Percentiles rank a stretch among this genome's conserved stretches.
Evolutionary conservation across 768 basidiomycete genomes (phyloP).

Genomic region (Tricholoma saponaceum): DNA sequence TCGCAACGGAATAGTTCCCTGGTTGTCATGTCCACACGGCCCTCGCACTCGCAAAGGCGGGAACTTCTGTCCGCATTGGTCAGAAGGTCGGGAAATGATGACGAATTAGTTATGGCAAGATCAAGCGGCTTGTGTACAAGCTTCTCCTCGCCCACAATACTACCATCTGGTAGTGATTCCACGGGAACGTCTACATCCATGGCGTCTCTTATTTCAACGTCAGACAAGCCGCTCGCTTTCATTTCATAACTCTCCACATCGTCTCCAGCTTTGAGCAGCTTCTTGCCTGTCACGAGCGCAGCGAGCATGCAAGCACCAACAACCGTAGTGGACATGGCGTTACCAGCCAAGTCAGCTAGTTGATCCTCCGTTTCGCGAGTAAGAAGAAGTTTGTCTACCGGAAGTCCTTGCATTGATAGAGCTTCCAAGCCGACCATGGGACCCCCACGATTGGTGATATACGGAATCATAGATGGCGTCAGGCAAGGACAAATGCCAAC

Average conservation of each 20-base stretch:
- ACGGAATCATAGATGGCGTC: slow-evolving; percentile 96
- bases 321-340: slow-evolving; percentile 97
- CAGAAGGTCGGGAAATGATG: slow-evolving; percentile 53
- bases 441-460: slow-evolving; percentile 92
- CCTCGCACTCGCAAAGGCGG: slow-evolving; percentile 89
- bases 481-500: slow-evolving; percentile 89
- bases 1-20: slow-evolving; percentile 62
- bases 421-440: slow-evolving; percentile 95
- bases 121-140: slow-evolving; percentile 64
- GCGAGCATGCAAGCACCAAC: slow-evolving; percentile 88
- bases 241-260: slow-evolving; percentile 68
- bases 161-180: slow-evolving; percentile 31
- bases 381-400: slow-evolving; percentile 85
- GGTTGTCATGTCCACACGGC: slow-evolving; percentile 71
- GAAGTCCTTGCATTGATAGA: slow-evolving; percentile 90
- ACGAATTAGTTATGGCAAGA: slow-evolving; percentile 49
- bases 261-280: slow-evolving; percentile 62
- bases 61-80: slow-evolving; percentile 62
- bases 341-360: slow-evolving; percentile 90
- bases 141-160: slow-evolving; percentile 70
- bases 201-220: slow-evolving; percentile 27
- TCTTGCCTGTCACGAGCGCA: slow-evolving; percentile 65
- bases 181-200: slow-evolving; percentile 45
- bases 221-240: slow-evolving; percentile 39
- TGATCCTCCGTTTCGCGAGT: slow-evolving; percentile 94